Conservation (phyloP, 192 early-diverging fungal genomes). For the Podila epigama region DNA sequence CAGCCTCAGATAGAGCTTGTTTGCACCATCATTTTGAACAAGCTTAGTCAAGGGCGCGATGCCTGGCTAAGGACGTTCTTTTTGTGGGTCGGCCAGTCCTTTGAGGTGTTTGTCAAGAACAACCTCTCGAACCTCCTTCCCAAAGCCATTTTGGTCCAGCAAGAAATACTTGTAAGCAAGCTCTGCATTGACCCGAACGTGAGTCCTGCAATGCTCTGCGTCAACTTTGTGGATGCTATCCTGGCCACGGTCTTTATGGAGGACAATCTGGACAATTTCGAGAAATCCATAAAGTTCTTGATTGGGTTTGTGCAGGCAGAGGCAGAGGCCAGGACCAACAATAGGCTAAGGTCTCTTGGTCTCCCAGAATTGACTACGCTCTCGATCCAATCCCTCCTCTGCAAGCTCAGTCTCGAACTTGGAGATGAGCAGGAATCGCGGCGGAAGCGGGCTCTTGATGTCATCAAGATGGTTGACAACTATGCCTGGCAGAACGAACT, state of each 20-base stretch:
- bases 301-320: slow-evolving; percentile 8
- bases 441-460: slow-evolving; percentile 7
- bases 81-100: slow-evolving; percentile 17
- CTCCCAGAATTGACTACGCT: slow-evolving; percentile 10
- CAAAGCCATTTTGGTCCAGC: slow-evolving; percentile 18
- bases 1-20: slow-evolving; percentile 16
- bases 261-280: neutral
- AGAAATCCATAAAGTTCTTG: slow-evolving; percentile 12
- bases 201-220: slow-evolving; percentile 11
- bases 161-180: slow-evolving; percentile 11
- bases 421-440: slow-evolving; percentile 8
- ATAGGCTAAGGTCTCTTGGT: neutral
- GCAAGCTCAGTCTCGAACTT: slow-evolving; percentile 17
- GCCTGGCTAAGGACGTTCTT: slow-evolving; percentile 10
- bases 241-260: slow-evolving; percentile 21
- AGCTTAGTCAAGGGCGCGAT: slow-evolving; percentile 13
- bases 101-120: slow-evolving; percentile 10
- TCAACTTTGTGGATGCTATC: slow-evolving; percentile 25
- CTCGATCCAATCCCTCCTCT: slow-evolving; percentile 16
- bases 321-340: neutral
- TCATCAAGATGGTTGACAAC: slow-evolving; percentile 17
- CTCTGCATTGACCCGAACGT: slow-evolving; percentile 2
- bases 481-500: slow-evolving; percentile 7
- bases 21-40: slow-evolving; percentile 17
- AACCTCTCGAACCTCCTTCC: slow-evolving; percentile 19